Evolutionary conservation across 2,329 filamentous ascomycete genomes (phyloP).

Genomic region (Venturia nashicola): DNA sequence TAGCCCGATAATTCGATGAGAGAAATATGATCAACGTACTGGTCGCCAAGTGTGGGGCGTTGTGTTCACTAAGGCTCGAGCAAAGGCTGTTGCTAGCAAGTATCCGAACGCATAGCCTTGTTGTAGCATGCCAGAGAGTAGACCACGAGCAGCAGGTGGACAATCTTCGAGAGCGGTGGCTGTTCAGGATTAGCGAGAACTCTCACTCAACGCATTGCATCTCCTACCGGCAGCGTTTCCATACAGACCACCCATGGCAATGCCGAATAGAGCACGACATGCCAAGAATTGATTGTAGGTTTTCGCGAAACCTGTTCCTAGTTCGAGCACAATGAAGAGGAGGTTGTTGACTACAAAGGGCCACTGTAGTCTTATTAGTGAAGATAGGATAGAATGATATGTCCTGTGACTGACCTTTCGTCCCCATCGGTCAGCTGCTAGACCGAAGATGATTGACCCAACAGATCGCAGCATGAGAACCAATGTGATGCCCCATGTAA

Average conservation of each 20-base stretch:
- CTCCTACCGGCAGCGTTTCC: constrained; percentile 8
- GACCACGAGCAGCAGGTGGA: constrained; percentile 43
- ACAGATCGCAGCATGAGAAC: constrained; percentile 50
- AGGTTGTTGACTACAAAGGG: constrained; percentile 49
- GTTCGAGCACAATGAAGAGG: constrained; percentile 48
- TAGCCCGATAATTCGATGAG: neutral
- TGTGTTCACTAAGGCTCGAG: constrained; percentile 55
- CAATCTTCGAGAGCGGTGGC: constrained; percentile 50
- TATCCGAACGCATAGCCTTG: constrained; percentile 51
- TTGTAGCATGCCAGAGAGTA: constrained; percentile 50
- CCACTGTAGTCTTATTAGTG: constrained; percentile 19
- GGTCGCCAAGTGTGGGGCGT: constrained; percentile 73
- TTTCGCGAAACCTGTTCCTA: constrained; percentile 46
- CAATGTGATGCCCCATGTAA: constrained; percentile 30
- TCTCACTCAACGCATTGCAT: neutral
- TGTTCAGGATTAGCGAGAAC: constrained; percentile 20
- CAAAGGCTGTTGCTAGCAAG: constrained; percentile 46
- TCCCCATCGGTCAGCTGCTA: constrained; percentile 41
- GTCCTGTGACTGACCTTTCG: constrained; percentile 25
- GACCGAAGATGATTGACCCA: constrained; percentile 45
- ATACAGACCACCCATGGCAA: constrained; percentile 46
- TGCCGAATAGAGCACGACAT: constrained; percentile 47
- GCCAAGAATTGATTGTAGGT: constrained; percentile 47
- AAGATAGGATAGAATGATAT: constrained; percentile 12
- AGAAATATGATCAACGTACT: constrained; percentile 11